These are phyloP conservation scores for Globisporangium splendens DNA, from an alignment of 352 stramenopile species.

Conservation along the genomic window DNA sequence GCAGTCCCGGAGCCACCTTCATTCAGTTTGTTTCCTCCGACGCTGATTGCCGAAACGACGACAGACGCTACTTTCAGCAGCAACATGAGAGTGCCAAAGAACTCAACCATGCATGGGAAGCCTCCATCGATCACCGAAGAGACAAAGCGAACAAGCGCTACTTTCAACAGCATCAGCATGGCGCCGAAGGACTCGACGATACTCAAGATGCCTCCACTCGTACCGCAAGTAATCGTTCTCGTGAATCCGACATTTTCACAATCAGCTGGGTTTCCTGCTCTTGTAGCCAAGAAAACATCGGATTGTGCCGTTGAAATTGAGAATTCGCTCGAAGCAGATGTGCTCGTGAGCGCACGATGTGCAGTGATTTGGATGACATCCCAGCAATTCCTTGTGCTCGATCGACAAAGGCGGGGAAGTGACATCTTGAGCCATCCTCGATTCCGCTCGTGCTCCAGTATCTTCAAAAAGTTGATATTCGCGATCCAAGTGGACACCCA, in stretches of 20 bases:
- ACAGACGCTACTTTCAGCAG: neutral
- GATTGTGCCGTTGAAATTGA: slow-evolving; percentile 30
- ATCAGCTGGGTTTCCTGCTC: slow-evolving; percentile 23
- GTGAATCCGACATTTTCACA: slow-evolving; percentile 28
- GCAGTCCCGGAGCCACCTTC: slow-evolving; percentile 16
- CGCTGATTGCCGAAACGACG: neutral
- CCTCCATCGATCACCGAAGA: neutral
- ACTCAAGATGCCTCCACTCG: neutral
- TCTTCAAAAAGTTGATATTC: slow-evolving; percentile 61
- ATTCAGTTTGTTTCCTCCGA: slow-evolving; percentile 18
- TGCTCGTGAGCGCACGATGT: slow-evolving; percentile 38
- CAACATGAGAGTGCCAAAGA: neutral
- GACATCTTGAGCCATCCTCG: slow-evolving; percentile 28
- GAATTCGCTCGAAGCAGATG: slow-evolving; percentile 39
- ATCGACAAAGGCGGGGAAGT: slow-evolving; percentile 11
- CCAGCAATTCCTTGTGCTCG: slow-evolving; percentile 21
- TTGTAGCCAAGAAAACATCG: slow-evolving; percentile 10
- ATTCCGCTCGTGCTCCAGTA: slow-evolving; percentile 22
- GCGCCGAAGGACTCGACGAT: neutral
- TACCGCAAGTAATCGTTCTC: slow-evolving; percentile 18
- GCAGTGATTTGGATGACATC: slow-evolving; percentile 23
- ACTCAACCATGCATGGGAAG: no score
- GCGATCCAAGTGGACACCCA: slow-evolving; percentile 20
- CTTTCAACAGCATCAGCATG: neutral
- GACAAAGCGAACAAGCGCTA: neutral